Conservation (phyloP, 345 rosid species). For the Salix dunnii region DNA sequence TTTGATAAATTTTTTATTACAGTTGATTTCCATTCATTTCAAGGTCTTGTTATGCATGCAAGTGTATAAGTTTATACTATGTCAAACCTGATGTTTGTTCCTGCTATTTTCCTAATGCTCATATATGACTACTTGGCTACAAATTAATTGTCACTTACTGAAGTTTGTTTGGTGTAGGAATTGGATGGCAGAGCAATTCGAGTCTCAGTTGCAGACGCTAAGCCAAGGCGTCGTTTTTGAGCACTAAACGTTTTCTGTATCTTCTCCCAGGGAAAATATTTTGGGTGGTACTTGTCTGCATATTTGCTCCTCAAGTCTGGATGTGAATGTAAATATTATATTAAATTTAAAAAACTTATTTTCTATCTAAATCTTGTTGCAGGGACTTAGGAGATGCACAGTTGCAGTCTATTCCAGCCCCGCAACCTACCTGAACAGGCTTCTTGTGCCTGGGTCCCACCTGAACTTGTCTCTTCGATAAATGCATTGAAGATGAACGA, state of each 20-base stretch:
- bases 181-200: conserved; percentile 85
- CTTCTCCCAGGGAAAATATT: conserved; percentile 15
- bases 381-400: conserved; percentile 16
- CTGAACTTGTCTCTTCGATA: background rate
- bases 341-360: background rate
- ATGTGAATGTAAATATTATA: background rate
- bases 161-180: conserved; percentile 47
- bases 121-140: background rate
- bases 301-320: background rate
- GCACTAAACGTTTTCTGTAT: conserved; percentile 8
- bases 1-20: background rate
- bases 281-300: conserved; percentile 17
- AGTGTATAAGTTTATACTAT: background rate
- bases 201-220: conserved; percentile 79
- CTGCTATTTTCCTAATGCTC: background rate
- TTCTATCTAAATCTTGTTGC: conserved; percentile 2
- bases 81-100: background rate
- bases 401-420: conserved; percentile 7
- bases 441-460: conserved; percentile 3
- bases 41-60: background rate
- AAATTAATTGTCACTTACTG: background rate
- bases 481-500: background rate
- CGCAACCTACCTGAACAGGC: background rate
- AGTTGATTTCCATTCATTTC: background rate
- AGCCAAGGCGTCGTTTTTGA: conserved; percentile 77